Percentiles rank a stretch among this genome's conserved stretches.
Conservation (phyloP, 75 land plant species). For the Pinus taeda region DNA sequence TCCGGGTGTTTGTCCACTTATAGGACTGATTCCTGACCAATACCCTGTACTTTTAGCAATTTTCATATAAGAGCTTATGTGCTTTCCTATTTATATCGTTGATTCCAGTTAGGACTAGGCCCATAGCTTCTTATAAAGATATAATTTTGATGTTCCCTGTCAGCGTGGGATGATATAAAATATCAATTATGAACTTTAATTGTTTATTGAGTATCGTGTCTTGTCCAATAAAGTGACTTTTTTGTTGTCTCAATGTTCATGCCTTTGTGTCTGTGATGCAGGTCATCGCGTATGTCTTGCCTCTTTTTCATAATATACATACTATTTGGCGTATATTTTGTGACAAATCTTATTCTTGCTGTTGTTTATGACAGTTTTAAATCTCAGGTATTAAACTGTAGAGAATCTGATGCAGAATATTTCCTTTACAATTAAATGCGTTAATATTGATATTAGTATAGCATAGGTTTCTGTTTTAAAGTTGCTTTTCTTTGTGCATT, state of each 20-base stretch:
- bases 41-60: not conserved
- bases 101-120: not conserved
- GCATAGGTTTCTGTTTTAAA: not conserved
- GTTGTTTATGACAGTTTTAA: slow-evolving; percentile 97
- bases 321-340: slow-evolving; percentile 82
- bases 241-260: not conserved
- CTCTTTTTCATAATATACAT: slow-evolving; percentile 82
- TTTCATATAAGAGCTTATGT: not conserved
- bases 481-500: not conserved
- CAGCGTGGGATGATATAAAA: not conserved
- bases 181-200: not conserved
- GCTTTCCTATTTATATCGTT: not conserved
- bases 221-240: not conserved
- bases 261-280: slow-evolving; percentile 17
- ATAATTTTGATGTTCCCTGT: not conserved
- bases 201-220: not conserved
- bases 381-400: slow-evolving; percentile 49
- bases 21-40: not conserved
- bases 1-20: not conserved
- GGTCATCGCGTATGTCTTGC: slow-evolving; percentile 75
- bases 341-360: slow-evolving; percentile 89
- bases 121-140: not conserved
- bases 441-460: not conserved
- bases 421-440: not conserved
- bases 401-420: not conserved